Base-by-base conservation (phyloP, 805 yeast genomes). In the Nematodospora valgi region DNA sequence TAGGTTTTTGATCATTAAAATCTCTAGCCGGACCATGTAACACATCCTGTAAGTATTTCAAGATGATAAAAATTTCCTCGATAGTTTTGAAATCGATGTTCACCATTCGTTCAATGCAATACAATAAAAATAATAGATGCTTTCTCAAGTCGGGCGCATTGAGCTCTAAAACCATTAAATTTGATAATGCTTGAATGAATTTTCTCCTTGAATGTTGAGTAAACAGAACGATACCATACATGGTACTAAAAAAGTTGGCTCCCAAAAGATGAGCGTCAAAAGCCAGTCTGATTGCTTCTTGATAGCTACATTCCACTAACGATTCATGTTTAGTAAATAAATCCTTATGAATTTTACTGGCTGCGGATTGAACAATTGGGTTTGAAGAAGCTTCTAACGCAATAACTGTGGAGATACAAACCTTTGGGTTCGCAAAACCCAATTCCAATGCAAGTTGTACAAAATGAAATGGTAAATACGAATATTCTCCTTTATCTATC, bases 361-460 rank as follows among this genome's bases (percentile, higher is more conserved):
- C 86, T 8, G 70, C 56, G 3, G 52, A 52, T 21, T 71, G 62
- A 12, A 83, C 65, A 8, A 56, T 50, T 3, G 50, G 52, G 12
- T 62, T 56, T 1, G 63, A 56, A 0, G 86, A 76, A 0, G 84
- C 66, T 38, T 80, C 79, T 23, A 87, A 59, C 0, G 91, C 91
- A 37, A 86, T 70, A 1, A 85, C 66, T 0, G 88, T 80, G 0
- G 88, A 74, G 5, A 81, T 72, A 47, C 86, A 76, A 4, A 73
- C 48, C 37, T 83, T 72, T 1, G 96, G 96, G 49, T 82, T 85
- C 0, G 83, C 82, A 55, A 76, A 82, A 0, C 95, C 95, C 35
- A 78, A 66, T 19, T 68, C 68, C 7, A 82, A 70, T 16, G 82
- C 74, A 27, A 74, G 54, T 36, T 70, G 76, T 27, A 86, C 49